A percentile compares a stretch with the other conserved stretches of the same genome.
phyloP scores from a whole-genome alignment of 106 monocot species.

The Apostasia ramifera region DNA sequence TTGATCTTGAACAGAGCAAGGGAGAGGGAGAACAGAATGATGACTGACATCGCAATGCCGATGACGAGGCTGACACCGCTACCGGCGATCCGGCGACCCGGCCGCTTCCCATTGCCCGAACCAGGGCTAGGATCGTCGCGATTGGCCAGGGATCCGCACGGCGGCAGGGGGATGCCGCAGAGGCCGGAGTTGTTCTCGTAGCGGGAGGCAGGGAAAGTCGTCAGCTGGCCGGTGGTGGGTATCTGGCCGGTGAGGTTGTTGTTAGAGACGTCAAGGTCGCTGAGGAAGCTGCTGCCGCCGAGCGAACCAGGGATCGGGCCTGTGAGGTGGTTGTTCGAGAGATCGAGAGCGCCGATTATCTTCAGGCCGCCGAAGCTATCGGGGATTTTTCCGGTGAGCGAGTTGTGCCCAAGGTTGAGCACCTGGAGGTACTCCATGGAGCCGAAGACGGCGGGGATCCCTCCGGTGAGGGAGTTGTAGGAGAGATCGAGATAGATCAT shows the following conservation, averaged over 20 bases:
- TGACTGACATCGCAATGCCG: conserved; percentile 19
- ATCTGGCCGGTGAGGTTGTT: conserved; percentile 9
- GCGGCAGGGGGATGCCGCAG: neutral
- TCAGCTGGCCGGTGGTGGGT: conserved; percentile 6
- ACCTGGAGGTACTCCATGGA: neutral
- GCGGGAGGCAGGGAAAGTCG: neutral
- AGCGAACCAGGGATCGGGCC: conserved; percentile 4
- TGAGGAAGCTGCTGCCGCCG: neutral
- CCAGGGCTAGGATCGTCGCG: too few species aligned
- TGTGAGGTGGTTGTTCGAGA: conserved; percentile 4
- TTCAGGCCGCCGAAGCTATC: neutral
- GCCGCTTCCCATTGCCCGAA: too few species aligned
- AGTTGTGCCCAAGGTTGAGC: conserved; percentile 1
- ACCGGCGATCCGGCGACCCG: too few species aligned
- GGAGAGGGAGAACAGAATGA: conserved; percentile 14
- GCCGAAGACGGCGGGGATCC: neutral
- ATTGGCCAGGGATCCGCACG: neutral
- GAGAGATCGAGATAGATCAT: conserved; percentile 63
- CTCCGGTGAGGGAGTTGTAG: conserved; percentile 46
- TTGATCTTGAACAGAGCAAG: conserved; percentile 28
- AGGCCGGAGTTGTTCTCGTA: neutral
- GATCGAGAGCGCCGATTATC: neutral
- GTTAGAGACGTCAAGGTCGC: conserved; percentile 5
- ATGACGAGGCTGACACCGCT: conserved; percentile 21
- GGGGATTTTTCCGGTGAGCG: conserved; percentile 8